phyloP scores from a whole-genome alignment of 108 stramenopile species.

The Cyclostephanos tholiformis region DNA sequence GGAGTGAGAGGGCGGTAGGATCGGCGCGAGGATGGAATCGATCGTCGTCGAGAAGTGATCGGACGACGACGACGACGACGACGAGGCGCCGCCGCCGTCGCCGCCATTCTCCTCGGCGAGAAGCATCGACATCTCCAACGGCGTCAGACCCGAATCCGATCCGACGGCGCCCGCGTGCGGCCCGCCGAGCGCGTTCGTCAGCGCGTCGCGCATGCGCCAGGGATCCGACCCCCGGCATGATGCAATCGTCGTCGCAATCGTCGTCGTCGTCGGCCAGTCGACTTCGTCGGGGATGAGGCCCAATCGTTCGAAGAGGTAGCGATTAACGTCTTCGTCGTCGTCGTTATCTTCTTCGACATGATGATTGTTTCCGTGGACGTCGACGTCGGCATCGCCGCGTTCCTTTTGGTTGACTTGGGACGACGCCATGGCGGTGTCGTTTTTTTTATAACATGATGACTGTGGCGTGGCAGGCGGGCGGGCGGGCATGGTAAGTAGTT shows the following conservation, averaged over 20 bases:
- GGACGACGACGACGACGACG: too few species aligned
- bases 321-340: neutral
- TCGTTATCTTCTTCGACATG: too few species aligned
- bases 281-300: constrained; percentile 41
- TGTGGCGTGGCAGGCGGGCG: too few species aligned
- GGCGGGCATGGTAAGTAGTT: too few species aligned
- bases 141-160: neutral
- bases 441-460: too few species aligned
- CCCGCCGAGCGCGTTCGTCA: neutral
- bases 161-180: neutral
- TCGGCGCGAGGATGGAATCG: neutral
- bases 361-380: too few species aligned
- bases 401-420: too few species aligned
- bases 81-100: neutral
- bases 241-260: constrained; percentile 1
- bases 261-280: constrained; percentile 24
- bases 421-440: too few species aligned
- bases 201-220: constrained; percentile 30
- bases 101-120: neutral
- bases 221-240: too few species aligned
- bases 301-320: constrained; percentile 35
- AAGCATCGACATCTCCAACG: neutral
- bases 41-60: neutral
- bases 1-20: neutral
- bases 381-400: too few species aligned